Evolutionary conservation across 2,329 filamentous ascomycete species (phyloP), one percentile per base, ranked within the genome.

Genomic region (Ophiostoma triangulosporum): DNA sequence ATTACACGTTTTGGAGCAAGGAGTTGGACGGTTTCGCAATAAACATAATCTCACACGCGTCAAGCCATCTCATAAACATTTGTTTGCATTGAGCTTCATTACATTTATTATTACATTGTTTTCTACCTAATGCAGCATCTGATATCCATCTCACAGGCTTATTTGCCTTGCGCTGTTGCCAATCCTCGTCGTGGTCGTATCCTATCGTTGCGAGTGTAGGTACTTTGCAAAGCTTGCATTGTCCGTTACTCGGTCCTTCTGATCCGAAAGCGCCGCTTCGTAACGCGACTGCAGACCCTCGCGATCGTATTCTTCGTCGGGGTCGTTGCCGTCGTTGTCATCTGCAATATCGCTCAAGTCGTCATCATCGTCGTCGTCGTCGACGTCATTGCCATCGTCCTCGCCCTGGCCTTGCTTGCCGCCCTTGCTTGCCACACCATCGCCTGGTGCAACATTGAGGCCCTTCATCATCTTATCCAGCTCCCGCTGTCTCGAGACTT

Each of bases 381-480:
- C 58, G 62, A 74, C 58, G 62, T 71, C 29, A 5, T 15, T 31
- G 1, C 7, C 38, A 57, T 63, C 73, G 17, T 12, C 24, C 8
- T 5, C 66, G 33, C 65, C 65, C 32, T 50, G 31, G 48, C 48
- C 17, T 6, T 48, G 27, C 22, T 43, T 70, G 69, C 46, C 69
- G 60, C 22, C 63, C 62, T 8, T 20, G n/a, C 15, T 6, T 17
- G 32, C 32, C n/a, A 2, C 15, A 20, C 5, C 17, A 12, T 14
- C 7, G 6, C 53, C 38, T 0, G 50, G 7, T 6, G 33, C 20
- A 22, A 73, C 2, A 72, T 72, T 53, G 87, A 98, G 95, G 61
- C 93, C 91, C 65, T 85, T 84, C 89, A 98, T 95, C 73, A 98
- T 81, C 71, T 88, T 89, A 57, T 86, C 87, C 27, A 98, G 70